Evolutionary conservation across 148 eudicot genomes (phyloP), one percentile per base, ranked within the genome.

Genomic region (Rhododendron henanense): DNA sequence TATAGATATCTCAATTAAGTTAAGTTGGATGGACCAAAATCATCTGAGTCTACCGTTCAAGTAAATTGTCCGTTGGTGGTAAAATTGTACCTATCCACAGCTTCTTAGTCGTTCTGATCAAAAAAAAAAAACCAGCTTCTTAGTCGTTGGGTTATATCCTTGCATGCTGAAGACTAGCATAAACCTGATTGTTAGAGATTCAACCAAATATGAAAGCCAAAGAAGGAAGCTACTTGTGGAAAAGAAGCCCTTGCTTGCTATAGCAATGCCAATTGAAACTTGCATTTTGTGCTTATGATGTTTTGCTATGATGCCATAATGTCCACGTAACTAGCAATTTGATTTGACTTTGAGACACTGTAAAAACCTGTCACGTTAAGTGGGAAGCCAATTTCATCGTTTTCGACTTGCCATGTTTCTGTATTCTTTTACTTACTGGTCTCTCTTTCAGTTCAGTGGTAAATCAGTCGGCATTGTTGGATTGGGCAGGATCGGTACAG

Each of bases 401-500:
- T 15, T 57, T 59, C 1, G 0, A 59, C 65, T 65, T 65, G 10
- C 73, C 33, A n/a, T 65, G 7, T 31, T 71, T 71, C 39, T 33
- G 39, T 4, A 5, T 71, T 71, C 39, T 71, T 71, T 71, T 71
- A 71, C 39, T 71, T 14, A 14, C 14, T 67, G 25, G 25, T 71
- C 25, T 71, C 6, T 71, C 55, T 80, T 31, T 28, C 95, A 94
- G 96, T 93, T 96, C 90, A 94, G 94, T 84, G 95, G 98, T 21
- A 94, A 93, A 92, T 88, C 94, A 57, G 92, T 94, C 44, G 96
- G 98, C 65, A 91, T 96, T 65, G 50, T 96, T 14, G 98, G 98
- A 45, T 74, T 94, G 74, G 98, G 98, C 67, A 93, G 96, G 87
- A 94, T 94, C 67, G 98, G 98, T 55, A 87, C 91, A 18, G 98